phyloP scores from a whole-genome alignment of 495 filamentous ascomycete species.

The Aspergillus diversus region DNA sequence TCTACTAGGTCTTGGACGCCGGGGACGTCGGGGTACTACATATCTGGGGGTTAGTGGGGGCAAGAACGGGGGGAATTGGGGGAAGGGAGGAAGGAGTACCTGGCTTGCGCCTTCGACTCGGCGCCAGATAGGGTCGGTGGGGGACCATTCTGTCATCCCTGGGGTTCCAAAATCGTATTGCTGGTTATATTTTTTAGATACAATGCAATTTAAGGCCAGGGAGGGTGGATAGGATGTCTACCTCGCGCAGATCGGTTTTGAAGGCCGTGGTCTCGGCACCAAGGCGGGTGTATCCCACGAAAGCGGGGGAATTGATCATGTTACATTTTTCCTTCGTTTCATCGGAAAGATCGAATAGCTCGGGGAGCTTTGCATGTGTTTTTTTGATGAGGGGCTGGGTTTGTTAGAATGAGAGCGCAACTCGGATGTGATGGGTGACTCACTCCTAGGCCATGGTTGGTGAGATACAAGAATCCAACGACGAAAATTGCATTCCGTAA shows the following conservation, averaged over 20 bases:
- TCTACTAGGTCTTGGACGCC: constrained; percentile 74
- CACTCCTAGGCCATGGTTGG: constrained; percentile 78
- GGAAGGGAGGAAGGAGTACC: constrained; percentile 20
- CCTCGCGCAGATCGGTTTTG: constrained; percentile 47
- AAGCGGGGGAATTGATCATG: constrained; percentile 79
- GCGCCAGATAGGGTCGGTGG: constrained; percentile 79
- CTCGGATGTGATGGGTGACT: background rate
- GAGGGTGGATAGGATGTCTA: constrained; percentile 10
- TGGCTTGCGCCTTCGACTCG: constrained; percentile 43
- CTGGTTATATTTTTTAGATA: constrained; percentile 20
- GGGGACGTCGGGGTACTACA: constrained; percentile 59
- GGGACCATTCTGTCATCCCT: constrained; percentile 41
- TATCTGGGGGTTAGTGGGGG: too few relatives aligned
- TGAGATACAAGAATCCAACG: constrained; percentile 90
- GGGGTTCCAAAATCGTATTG: constrained; percentile 52
- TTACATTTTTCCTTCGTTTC: constrained; percentile 80
- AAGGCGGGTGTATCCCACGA: constrained; percentile 53
- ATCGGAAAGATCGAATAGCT: constrained; percentile 77
- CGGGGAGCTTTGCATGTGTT: constrained; percentile 70
- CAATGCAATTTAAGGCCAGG: too few relatives aligned
- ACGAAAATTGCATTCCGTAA: constrained; percentile 82
- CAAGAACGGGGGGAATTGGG: background rate
- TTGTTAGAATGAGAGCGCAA: constrained; percentile 34
- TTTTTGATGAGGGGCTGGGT: constrained; percentile 64
- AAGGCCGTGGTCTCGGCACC: constrained; percentile 52